Evolutionary conservation across 192 early-diverging fungal genomes (phyloP).

Genomic region (Backusella tarrabulga): DNA sequence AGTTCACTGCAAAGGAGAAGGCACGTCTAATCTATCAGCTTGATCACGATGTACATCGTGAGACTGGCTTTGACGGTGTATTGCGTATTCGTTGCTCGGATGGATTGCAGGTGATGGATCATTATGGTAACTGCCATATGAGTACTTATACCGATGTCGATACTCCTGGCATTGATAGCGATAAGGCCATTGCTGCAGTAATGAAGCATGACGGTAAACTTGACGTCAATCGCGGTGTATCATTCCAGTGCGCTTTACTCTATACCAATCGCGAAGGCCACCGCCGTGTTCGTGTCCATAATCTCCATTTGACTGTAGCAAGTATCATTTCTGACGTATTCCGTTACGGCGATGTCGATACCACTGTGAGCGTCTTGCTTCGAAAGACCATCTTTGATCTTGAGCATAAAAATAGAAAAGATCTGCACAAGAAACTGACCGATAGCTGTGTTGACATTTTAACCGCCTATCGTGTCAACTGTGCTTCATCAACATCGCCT

Average conservation of each 20-base stretch:
- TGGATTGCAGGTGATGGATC: slow-evolving; percentile 82
- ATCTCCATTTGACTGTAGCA: slow-evolving; percentile 78
- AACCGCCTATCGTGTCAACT: slow-evolving; percentile 89
- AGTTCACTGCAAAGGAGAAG: slow-evolving; percentile 82
- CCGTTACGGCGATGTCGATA: slow-evolving; percentile 89
- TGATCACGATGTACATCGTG: slow-evolving; percentile 63
- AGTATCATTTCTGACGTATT: slow-evolving; percentile 83
- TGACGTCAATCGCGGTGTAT: slow-evolving; percentile 79
- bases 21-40: slow-evolving; percentile 74
- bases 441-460: slow-evolving; percentile 90
- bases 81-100: slow-evolving; percentile 90
- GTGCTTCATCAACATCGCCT: slow-evolving; percentile 86
- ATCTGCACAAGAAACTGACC: slow-evolving; percentile 80
- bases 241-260: slow-evolving; percentile 94
- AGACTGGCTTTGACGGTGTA: slow-evolving; percentile 87
- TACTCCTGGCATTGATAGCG: slow-evolving; percentile 85
- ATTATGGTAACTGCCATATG: slow-evolving; percentile 96
- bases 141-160: slow-evolving; percentile 93
- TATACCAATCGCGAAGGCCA: slow-evolving; percentile 93
- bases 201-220: slow-evolving; percentile 92
- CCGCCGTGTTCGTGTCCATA: slow-evolving; percentile 92
- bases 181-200: slow-evolving; percentile 83
- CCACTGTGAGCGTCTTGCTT: slow-evolving; percentile 81
- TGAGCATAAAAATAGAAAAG: slow-evolving; percentile 37
- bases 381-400: slow-evolving; percentile 55